Percentiles rank a stretch among this genome's conserved stretches.
phyloP scores from a whole-genome alignment of 106 monocot species.

The Acanthochlamys bracteata region DNA sequence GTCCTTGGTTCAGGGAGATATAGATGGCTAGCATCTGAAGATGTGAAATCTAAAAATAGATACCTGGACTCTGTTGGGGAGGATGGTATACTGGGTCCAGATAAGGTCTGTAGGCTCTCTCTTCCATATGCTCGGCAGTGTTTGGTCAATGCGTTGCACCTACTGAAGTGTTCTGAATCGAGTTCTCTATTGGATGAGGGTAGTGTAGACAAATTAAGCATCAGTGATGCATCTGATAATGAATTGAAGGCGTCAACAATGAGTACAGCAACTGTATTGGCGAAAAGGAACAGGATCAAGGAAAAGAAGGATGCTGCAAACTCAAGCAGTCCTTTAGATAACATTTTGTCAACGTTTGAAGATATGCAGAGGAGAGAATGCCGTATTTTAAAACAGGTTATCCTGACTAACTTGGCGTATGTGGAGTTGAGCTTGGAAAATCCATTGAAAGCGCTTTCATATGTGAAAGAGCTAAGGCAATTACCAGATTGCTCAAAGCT shows the following conservation, averaged over 20 bases:
- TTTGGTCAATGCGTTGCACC: conserved; percentile 53
- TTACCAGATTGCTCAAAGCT: conserved; percentile 59
- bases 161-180: conserved; percentile 34
- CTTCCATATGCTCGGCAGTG: conserved; percentile 67
- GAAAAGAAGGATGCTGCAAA: conserved; percentile 27
- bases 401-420: conserved; percentile 67
- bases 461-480: conserved; percentile 41
- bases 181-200: conserved; percentile 9
- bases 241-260: conserved; percentile 30
- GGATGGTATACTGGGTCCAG: conserved; percentile 11
- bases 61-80: conserved; percentile 12
- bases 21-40: conserved; percentile 44
- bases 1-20: conserved; percentile 72
- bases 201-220: conserved; percentile 14
- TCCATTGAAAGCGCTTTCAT: conserved; percentile 46
- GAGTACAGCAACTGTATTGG: conserved; percentile 25
- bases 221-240: conserved; percentile 11
- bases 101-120: conserved; percentile 28
- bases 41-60: conserved; percentile 19
- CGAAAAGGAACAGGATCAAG: conserved; percentile 9
- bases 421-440: conserved; percentile 61
- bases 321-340: conserved; percentile 34
- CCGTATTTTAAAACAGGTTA: conserved; percentile 51
- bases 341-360: conserved; percentile 37
- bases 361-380: conserved; percentile 54